These are phyloP conservation scores for Vicia sativa DNA, from an alignment of 306 rosid genomes.

Conservation along the genomic window DNA sequence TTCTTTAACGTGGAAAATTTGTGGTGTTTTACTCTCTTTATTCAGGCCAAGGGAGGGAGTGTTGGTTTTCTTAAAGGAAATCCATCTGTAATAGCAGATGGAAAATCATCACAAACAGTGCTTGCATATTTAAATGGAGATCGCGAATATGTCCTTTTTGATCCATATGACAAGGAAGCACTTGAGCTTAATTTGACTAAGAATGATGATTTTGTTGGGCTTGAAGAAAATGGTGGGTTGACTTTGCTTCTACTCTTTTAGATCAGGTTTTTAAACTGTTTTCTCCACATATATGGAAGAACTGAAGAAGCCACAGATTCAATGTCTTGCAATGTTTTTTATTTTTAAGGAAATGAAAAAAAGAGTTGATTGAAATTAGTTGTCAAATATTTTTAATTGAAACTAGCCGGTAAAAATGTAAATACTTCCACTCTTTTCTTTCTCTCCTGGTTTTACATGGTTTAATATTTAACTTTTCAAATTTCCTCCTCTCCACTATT, in stretches of 20 bases:
- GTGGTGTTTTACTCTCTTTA: constrained; percentile 4
- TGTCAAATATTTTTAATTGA: neutral
- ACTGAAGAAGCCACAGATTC: neutral
- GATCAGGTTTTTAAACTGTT: no score
- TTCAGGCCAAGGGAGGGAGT: constrained; percentile 86
- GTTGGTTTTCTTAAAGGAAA: constrained; percentile 66
- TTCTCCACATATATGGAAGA: constrained; percentile 12
- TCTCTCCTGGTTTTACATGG: neutral
- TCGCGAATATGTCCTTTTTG: constrained; percentile 75
- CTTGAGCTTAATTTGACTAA: constrained; percentile 46
- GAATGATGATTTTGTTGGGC: constrained; percentile 40
- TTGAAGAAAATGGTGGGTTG: constrained; percentile 76
- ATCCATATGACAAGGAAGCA: constrained; percentile 59
- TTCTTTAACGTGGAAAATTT: neutral
- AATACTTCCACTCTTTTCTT: neutral
- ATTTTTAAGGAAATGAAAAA: neutral
- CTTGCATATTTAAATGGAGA: constrained; percentile 76
- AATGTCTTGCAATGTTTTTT: neutral
- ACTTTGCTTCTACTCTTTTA: constrained; percentile 26
- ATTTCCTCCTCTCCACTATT: neutral
- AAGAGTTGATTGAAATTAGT: constrained; percentile 18
- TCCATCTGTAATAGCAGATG: constrained; percentile 43
- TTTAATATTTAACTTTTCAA: constrained; percentile 13
- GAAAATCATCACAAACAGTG: constrained; percentile 42
- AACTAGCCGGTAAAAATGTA: neutral